These are phyloP conservation scores for Globisporangium spiculum DNA, from an alignment of 352 stramenopile genomes.

Conservation along the genomic window DNA sequence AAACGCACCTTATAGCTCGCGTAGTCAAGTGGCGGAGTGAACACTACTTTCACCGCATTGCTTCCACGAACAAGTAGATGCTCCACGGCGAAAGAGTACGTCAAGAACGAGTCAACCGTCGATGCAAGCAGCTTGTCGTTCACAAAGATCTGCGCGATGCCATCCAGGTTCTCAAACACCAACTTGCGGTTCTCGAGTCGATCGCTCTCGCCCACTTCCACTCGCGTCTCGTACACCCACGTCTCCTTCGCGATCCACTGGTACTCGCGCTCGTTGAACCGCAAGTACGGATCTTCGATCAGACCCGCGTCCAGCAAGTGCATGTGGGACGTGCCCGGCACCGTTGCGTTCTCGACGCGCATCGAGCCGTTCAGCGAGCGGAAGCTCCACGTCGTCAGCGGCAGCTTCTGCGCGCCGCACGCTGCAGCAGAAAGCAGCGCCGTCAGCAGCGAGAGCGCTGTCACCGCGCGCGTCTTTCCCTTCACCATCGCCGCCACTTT, in stretches of 20 bases:
- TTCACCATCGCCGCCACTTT: background rate
- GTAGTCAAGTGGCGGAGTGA: constrained; percentile 55
- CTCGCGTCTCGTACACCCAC: constrained; percentile 69
- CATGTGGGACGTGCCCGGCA: constrained; percentile 71
- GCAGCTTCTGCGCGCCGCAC: constrained; percentile 19
- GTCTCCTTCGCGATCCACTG: constrained; percentile 64
- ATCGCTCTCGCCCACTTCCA: constrained; percentile 24
- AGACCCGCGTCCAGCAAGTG: constrained; percentile 62
- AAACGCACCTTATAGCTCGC: constrained; percentile 32
- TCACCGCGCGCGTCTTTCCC: background rate
- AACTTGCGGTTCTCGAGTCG: constrained; percentile 21
- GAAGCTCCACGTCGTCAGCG: constrained; percentile 52
- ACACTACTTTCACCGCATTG: constrained; percentile 61
- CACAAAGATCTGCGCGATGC: constrained; percentile 58
- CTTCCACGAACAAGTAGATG: constrained; percentile 15
- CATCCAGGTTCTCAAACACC: constrained; percentile 71
- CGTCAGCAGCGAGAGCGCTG: background rate
- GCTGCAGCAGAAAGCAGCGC: constrained; percentile 6
- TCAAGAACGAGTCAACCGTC: constrained; percentile 65
- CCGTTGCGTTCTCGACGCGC: constrained; percentile 37
- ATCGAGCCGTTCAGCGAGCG: constrained; percentile 57
- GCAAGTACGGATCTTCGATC: constrained; percentile 61
- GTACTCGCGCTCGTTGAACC: constrained; percentile 71
- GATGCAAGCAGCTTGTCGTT: constrained; percentile 51
- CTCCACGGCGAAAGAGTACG: constrained; percentile 47